Conservation (phyloP, 495 filamentous ascomycete genomes). For the Penicillium tannophilum region DNA sequence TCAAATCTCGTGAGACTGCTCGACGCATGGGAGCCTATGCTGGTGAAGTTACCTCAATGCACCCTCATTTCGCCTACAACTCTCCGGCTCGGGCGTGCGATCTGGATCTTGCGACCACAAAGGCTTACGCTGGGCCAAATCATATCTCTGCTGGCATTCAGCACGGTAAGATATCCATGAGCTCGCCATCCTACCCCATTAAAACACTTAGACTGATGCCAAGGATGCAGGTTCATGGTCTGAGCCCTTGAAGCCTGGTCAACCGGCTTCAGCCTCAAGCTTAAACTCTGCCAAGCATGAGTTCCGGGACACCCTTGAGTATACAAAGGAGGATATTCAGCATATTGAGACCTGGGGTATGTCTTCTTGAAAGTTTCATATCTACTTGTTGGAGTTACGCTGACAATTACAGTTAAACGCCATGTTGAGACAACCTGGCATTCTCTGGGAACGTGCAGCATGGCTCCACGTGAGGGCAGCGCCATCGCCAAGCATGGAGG, state of each 20-base stretch:
- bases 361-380: neutral
- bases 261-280: constrained; percentile 45
- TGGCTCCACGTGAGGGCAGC: constrained; percentile 79
- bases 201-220: neutral
- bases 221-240: constrained; percentile 42
- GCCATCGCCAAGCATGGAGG: constrained; percentile 75
- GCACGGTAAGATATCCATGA: constrained; percentile 38
- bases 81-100: constrained; percentile 68
- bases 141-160: constrained; percentile 74
- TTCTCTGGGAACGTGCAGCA: constrained; percentile 68
- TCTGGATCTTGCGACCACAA: constrained; percentile 73
- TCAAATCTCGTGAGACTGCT: constrained; percentile 82
- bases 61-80: constrained; percentile 64
- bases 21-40: constrained; percentile 76
- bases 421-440: constrained; percentile 86
- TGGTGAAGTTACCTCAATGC: constrained; percentile 71
- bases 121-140: constrained; percentile 71
- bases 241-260: constrained; percentile 47
- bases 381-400: neutral
- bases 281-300: constrained; percentile 56
- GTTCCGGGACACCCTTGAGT: constrained; percentile 64
- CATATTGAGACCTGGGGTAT: constrained; percentile 78
- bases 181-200: neutral
- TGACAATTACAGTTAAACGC: constrained; percentile 39
- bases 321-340: constrained; percentile 65